Conservation (phyloP, 805 yeast genomes). For the Candida cerambycidarum region DNA sequence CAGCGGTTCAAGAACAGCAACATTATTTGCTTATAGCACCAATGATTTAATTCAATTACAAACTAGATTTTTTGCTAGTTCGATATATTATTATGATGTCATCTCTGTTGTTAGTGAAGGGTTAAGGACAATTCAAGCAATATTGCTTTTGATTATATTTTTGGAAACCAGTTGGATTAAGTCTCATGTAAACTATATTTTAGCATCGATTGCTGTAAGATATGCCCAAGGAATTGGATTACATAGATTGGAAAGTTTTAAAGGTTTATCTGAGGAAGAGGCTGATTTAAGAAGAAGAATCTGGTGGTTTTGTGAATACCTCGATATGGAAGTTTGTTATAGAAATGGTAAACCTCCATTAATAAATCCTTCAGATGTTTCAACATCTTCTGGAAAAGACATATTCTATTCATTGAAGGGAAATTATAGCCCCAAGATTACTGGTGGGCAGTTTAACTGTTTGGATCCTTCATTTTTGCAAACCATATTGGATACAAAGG, state of each 20-base stretch:
- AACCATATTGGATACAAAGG: conserved; percentile 10
- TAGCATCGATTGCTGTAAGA: conserved; percentile 34
- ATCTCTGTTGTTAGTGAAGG: conserved; percentile 53
- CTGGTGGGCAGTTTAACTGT: background rate
- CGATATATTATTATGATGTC: conserved; percentile 54
- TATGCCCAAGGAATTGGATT: conserved; percentile 44
- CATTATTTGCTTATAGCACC: conserved; percentile 8
- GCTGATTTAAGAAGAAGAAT: conserved; percentile 24
- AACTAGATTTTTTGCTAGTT: conserved; percentile 22
- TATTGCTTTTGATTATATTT: conserved; percentile 46
- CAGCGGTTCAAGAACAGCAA: conserved; percentile 8
- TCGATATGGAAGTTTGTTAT: conserved; percentile 39
- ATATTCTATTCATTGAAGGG: conserved; percentile 1
- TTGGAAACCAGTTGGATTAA: conserved; percentile 31
- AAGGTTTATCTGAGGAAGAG: conserved; percentile 21
- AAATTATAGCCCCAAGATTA: background rate
- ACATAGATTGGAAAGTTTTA: conserved; percentile 34
- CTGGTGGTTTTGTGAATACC: conserved; percentile 40
- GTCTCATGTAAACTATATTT: conserved; percentile 29
- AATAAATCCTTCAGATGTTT: conserved; percentile 32
- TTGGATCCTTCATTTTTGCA: conserved; percentile 12
- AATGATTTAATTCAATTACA: conserved; percentile 21
- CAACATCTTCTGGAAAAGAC: conserved; percentile 26
- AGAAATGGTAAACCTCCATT: conserved; percentile 42
- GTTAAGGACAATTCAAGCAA: conserved; percentile 49